Conservation (phyloP, 2,329 filamentous ascomycete genomes). For the Penicillium sp. region DNA sequence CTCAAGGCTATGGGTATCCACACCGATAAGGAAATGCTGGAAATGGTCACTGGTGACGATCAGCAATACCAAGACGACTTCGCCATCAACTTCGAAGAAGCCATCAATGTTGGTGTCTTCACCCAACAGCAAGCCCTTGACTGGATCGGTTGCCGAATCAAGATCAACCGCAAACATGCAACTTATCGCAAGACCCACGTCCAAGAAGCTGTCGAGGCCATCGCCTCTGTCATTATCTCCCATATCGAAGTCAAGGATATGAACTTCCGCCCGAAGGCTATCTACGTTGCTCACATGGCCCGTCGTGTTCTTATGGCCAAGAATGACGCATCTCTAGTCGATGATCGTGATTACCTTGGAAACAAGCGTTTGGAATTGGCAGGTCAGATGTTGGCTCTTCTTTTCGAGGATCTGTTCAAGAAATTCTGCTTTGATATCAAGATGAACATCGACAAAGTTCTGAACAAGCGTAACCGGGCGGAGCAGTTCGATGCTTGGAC, state of each 20-base stretch:
- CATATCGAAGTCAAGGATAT: conserved; percentile 89
- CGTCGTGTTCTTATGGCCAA: conserved; percentile 94
- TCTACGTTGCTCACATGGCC: conserved; percentile 97
- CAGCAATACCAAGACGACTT: conserved; percentile 92
- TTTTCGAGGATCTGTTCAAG: conserved; percentile 99
- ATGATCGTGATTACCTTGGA: conserved; percentile 96
- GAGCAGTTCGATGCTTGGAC: conserved; percentile 84
- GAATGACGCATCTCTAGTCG: conserved; percentile 83
- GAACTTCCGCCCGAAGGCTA: conserved; percentile 94
- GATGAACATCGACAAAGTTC: conserved; percentile 88
- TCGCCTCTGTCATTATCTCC: conserved; percentile 90
- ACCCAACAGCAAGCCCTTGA: conserved; percentile 96
- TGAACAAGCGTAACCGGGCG: conserved; percentile 90
- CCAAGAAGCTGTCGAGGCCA: conserved; percentile 87
- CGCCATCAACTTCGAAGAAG: conserved; percentile 91
- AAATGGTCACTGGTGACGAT: conserved; percentile 85
- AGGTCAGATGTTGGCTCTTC: conserved; percentile 85
- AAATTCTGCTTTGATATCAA: conserved; percentile 88
- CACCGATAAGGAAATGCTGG: conserved; percentile 91
- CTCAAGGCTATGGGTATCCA: conserved; percentile 92
- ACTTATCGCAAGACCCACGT: conserved; percentile 73
- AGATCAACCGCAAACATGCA: conserved; percentile 72
- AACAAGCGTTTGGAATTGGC: conserved; percentile 96
- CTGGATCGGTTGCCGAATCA: conserved; percentile 82
- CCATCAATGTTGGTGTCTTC: conserved; percentile 77